phyloP scores from a whole-genome alignment of 805 yeast species.

The Candida multigemmis region DNA sequence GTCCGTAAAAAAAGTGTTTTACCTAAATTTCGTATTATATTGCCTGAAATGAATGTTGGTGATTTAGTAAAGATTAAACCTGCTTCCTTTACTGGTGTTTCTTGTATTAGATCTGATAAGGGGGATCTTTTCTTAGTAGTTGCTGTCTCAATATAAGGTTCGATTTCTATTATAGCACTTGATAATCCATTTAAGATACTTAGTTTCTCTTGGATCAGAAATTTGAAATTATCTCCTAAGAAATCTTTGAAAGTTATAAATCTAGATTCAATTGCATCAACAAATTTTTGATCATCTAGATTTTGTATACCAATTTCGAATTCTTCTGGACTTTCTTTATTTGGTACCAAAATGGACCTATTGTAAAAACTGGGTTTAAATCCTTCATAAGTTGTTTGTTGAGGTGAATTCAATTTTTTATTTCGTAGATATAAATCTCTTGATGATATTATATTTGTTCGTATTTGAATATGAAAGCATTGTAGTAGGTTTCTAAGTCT shows the following conservation, averaged over 20 bases:
- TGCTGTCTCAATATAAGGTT: conserved; percentile 1
- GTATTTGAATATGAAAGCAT: no score
- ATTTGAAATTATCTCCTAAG: conserved; percentile 13
- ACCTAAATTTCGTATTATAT: conserved; percentile 19
- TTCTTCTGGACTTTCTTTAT: conserved; percentile 1
- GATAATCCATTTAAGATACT: conserved; percentile 21
- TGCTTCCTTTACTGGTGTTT: neutral
- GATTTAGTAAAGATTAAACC: no score
- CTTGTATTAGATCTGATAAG: no score
- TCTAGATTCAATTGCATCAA: conserved; percentile 5
- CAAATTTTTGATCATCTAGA: conserved; percentile 5
- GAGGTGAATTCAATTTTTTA: conserved; percentile 5
- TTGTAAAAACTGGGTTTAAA: conserved; percentile 7
- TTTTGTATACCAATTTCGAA: no score
- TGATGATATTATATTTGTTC: no score
- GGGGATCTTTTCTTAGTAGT: no score
- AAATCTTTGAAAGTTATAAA: conserved; percentile 13
- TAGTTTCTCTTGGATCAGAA: conserved; percentile 16
- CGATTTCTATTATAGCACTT: conserved; percentile 6
- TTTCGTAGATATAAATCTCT: conserved; percentile 11
- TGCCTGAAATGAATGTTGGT: no score
- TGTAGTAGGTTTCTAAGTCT: no score
- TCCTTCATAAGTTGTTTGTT: conserved; percentile 7
- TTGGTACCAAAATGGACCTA: conserved; percentile 5
- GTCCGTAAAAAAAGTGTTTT: conserved; percentile 8